Base-by-base conservation (phyloP, 169 alveolate genomes). In the Plasmodium vinckei region DNA sequence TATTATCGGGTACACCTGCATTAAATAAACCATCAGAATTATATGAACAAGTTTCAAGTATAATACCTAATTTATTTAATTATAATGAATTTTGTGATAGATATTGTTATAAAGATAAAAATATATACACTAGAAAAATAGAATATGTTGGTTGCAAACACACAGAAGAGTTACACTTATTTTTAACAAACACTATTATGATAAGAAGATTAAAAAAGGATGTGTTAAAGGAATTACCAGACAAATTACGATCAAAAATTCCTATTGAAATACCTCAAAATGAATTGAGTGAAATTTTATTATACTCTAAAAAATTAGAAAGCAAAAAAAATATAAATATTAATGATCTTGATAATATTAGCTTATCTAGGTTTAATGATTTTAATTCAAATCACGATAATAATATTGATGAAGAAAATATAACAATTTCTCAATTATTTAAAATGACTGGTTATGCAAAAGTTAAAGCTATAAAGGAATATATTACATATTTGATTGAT, bases 1-100 rank as follows among this genome's bases (percentile, higher is more conserved):
- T 97, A 59, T 94, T 97, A 25, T 95, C 99, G 23, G 99, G 99
- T 17, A 98, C 99, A 9, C 99, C 99, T 5, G 96, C 98, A 47
- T 94, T 97, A 72, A 95, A 96, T 65, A 79, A 95, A n/a, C 99
- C 99, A 2, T 94, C 96, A 49, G 99, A 98, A 88, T 89, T 98
- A 33, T 97, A 92, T 92, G 97, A 96, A 39, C 97, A 96, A 82
- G 88, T 98, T 39, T 92, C 95, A 72, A 92, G 96, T 19, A 71
- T 97, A 19, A 59, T 93, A 25, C 95, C 96, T 6, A 86, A 91
- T 49, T 91, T 96, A 68, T 92, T 95, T 79, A 87, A 92, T 19
- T 77, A 89, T 57, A 39, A 73, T 47, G 95, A 92, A 27, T 96
- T 96, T 84, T 91, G 95, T 57, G 96, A 92, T 10, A 86, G 92